Evolutionary conservation across 352 stramenopile species (phyloP), one percentile per base, ranked within the genome.

Genomic region (Globisporangium irregulare): DNA sequence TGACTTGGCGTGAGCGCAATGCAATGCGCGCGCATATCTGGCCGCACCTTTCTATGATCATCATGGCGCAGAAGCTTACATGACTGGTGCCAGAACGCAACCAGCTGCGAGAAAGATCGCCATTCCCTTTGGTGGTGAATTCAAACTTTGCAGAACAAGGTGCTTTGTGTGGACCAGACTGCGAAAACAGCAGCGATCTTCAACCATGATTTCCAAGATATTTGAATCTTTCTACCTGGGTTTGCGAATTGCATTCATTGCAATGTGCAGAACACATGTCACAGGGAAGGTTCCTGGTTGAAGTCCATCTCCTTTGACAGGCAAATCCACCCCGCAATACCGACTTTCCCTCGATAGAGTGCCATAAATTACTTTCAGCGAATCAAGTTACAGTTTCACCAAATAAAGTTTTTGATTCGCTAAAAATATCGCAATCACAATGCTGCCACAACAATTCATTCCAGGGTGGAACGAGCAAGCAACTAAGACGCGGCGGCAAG

Each of bases 391-490:
- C n/a, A 25, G 0, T 22, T 6, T 6, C 1, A 18, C 14, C 15
- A 43, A 61, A 18, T 8, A 5, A 7, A 3, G 18, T 27, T 10
- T 38, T 15, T 46, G 41, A 64, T 64, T 53, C 1, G 29, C 43
- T n/a, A 22, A 55, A 20, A 48, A 74, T 66, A 48, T 66, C 72
- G 48, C 64, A 3, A 61, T 22, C 20, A 48, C 5, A 29, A 63
- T 48, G 18, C 20, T 20, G 25, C 14, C 51, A 58, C 14, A 59
- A 43, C 54, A 38, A 41, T 43, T 24, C 22, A 36, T n/a, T 27
- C 20, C 20, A 25, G 20, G 24, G 9, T 12, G 50, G 27, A 36
- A 27, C 14, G 32, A 59, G 54, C 54, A 24, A 15, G 54, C 54
- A 24, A 15, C 1, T 14, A 20, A 43, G 27, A 66, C 7, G 41